phyloP scores from a whole-genome alignment of 2,329 filamentous ascomycete species.

The Neophaeococcomyces aloes region DNA sequence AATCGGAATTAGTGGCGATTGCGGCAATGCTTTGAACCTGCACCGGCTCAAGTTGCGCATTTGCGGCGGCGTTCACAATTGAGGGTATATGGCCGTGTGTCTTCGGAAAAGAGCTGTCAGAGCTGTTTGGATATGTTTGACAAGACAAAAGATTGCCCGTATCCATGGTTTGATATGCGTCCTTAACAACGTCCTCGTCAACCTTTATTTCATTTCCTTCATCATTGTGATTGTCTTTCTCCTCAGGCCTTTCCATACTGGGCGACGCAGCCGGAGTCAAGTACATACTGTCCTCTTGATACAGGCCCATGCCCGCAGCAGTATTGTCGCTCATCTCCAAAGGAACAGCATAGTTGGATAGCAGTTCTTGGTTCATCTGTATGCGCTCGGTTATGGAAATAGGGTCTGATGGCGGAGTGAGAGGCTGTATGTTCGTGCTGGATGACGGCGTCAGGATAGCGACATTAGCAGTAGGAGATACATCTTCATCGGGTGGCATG shows the following conservation, averaged over 20 bases:
- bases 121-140: neutral
- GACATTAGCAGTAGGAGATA: slow-evolving; percentile 6
- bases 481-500: slow-evolving; percentile 20
- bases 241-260: neutral
- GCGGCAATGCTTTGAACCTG: neutral
- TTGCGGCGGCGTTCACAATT: too few species aligned
- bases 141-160: neutral
- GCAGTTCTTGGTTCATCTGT: neutral
- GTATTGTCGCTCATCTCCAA: slow-evolving; percentile 14
- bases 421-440: slow-evolving; percentile 16
- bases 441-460: slow-evolving; percentile 11
- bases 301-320: slow-evolving; percentile 19
- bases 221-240: neutral
- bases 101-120: too few species aligned
- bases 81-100: too few species aligned
- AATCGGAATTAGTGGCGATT: neutral
- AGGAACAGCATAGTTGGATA: slow-evolving; percentile 3
- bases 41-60: neutral
- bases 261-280: slow-evolving; percentile 5
- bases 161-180: slow-evolving; percentile 2
- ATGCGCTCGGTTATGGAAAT: neutral
- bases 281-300: slow-evolving; percentile 21
- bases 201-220: neutral
- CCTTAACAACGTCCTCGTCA: slow-evolving; percentile 5
- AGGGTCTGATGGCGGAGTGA: slow-evolving; percentile 15